Conservation (phyloP, 306 rosid species). For the Cicer yamashitae region DNA sequence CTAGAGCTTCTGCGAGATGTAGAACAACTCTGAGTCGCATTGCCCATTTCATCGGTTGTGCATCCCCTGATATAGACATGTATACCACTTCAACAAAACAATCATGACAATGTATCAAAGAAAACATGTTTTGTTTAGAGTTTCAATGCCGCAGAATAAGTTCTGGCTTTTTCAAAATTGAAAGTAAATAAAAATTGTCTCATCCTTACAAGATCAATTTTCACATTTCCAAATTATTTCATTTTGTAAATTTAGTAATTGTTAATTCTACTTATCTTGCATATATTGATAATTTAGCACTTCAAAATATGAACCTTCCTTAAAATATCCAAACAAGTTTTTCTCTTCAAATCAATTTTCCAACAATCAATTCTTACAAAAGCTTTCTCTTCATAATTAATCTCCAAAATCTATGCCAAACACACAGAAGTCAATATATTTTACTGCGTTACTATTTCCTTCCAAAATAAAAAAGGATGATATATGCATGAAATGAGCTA, state of each 20-base stretch:
- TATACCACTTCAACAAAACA: constrained; percentile 40
- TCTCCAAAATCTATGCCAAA: background rate
- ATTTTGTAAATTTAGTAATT: no score
- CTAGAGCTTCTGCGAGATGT: constrained; percentile 85
- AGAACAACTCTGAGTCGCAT: constrained; percentile 83
- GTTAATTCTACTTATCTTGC: no score
- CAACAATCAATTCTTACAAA: constrained; percentile 21
- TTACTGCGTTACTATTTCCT: no score
- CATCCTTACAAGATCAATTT: background rate
- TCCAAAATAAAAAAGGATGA: constrained; percentile 4
- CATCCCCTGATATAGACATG: constrained; percentile 63
- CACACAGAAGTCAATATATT: background rate
- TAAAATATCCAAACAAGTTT: constrained; percentile 2
- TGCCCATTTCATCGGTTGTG: constrained; percentile 81
- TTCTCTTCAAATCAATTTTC: constrained; percentile 22
- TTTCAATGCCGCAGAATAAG: background rate
- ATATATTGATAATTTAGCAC: background rate
- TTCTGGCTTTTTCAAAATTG: no score
- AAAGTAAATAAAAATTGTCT: no score
- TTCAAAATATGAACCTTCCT: background rate
- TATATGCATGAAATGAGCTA: constrained; percentile 29
- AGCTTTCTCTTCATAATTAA: background rate
- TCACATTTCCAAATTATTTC: background rate
- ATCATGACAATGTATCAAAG: constrained; percentile 19
- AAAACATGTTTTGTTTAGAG: background rate